Percentiles rank a stretch among this genome's conserved stretches.
These are phyloP conservation scores for Lodderomyces margitis DNA, from an alignment of 1,139 yeast genomes.

Conservation along the genomic window DNA sequence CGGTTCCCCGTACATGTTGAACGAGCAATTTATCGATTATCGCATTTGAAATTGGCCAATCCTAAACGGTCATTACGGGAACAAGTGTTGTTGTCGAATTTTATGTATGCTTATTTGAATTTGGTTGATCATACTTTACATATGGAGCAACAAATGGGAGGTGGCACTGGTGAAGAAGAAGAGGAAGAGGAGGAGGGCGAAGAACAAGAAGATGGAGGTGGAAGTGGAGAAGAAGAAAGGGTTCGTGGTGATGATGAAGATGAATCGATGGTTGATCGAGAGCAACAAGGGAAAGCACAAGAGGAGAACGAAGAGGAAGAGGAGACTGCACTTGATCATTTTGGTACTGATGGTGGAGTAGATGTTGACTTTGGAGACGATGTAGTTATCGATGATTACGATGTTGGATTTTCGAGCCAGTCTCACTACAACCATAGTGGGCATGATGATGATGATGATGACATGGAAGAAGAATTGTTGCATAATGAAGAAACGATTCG, in stretches of 20 bases:
- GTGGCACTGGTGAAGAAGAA: slow-evolving; percentile 10
- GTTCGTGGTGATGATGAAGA: slow-evolving; percentile 2
- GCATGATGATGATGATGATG: background rate
- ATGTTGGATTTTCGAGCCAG: background rate
- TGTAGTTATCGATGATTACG: background rate
- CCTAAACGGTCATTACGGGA: slow-evolving; percentile 88
- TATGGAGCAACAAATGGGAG: slow-evolving; percentile 48
- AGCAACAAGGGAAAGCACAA: slow-evolving; percentile 1
- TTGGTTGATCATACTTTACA: slow-evolving; percentile 86
- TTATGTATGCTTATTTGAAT: slow-evolving; percentile 96
- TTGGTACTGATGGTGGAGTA: slow-evolving; percentile 3
- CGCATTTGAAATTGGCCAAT: slow-evolving; percentile 90
- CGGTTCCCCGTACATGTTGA: slow-evolving; percentile 94
- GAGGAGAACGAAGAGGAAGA: background rate
- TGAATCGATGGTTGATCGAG: slow-evolving; percentile 2
- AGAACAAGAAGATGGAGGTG: slow-evolving; percentile 7
- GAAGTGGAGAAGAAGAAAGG: slow-evolving; percentile 3
- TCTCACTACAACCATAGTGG: background rate
- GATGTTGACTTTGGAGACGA: slow-evolving; percentile 1
- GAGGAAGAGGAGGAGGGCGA: slow-evolving; percentile 6
- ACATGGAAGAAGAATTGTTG: background rate
- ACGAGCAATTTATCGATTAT: slow-evolving; percentile 87
- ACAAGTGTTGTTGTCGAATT: slow-evolving; percentile 88
- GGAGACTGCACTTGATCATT: background rate
- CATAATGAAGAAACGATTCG: background rate